Conservation (phyloP, 1,139 yeast genomes). For the Wickerhamomyces sp. region DNA sequence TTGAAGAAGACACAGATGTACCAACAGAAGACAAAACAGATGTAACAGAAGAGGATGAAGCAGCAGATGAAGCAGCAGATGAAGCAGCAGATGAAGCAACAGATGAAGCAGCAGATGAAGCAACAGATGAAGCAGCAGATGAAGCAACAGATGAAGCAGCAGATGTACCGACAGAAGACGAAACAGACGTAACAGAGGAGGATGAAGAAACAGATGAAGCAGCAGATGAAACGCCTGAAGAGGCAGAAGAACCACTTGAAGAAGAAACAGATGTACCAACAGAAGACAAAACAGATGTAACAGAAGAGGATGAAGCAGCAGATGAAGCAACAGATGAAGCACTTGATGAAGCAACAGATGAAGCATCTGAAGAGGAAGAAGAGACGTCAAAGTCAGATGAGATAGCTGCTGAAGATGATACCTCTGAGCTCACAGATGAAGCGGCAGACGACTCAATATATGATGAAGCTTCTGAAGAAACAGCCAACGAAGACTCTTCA, state of each 20-base stretch:
- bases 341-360: not conserved
- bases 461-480: not conserved
- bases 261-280: not conserved
- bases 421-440: not conserved
- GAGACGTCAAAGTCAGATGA: too few relatives aligned
- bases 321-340: not conserved
- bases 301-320: not conserved
- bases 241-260: not conserved
- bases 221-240: not conserved
- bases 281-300: not conserved
- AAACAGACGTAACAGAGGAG: not conserved
- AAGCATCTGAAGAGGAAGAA: slow-evolving; percentile 1
- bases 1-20: not conserved
- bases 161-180: not conserved
- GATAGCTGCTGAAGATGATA: not conserved
- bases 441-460: not conserved
- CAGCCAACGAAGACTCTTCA: not conserved
- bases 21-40: not conserved
- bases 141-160: not conserved
- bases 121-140: not conserved
- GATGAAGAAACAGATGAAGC: not conserved
- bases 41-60: not conserved
- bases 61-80: not conserved
- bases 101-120: slow-evolving; percentile 1
- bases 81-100: not conserved